Evolutionary conservation across 2,329 filamentous ascomycete species (phyloP), one percentile per base, ranked within the genome.

Genomic region (Harringtonia aguacate): DNA sequence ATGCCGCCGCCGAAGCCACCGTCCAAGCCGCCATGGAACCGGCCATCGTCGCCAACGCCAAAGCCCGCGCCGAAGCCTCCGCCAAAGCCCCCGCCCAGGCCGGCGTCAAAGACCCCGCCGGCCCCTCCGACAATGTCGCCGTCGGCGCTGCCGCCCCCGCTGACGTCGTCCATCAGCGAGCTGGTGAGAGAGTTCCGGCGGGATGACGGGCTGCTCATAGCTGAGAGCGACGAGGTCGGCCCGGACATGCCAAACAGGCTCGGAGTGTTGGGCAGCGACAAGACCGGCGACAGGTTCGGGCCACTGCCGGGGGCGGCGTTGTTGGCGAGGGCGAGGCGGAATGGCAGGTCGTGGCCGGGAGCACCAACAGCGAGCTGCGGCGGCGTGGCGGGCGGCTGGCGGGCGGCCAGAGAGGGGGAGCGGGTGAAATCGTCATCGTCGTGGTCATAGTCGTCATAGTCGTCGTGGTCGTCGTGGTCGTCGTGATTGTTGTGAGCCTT

Each of bases 41-140:
- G n/a, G 42, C 36, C 41, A 12, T 22, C 41, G n/a, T 9, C 21
- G 28, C 40, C 33, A 15, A 21, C 30, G 17, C 31, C 39, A 28
- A 41, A 35, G 2, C 39, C 39, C 2, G 30, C 43, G 17, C 35
- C 33, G n/a, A 46, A 18, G 3, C 28, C 41, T 4, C 36, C 41
- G 30, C 39, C 43, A 34, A 33, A 30, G 4, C 28, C 22, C 10
- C 29, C 36, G 5, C 35, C 36, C 28, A 12, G 4, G n/a, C 2
- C 37, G 35, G 18, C 42, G 31, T 46, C 14, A 14, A 35, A 20
- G 15, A 24, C 14, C 46, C 50, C 12, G 56, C 69, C 61, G 36
- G 66, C 67, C 42, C 75, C 70, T n/a, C n/a, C n/a, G n/a, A n/a
- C n/a, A n/a, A n/a, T n/a, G 54, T 77, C 67, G 55, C 40, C 71